Base-by-base conservation (phyloP, 1,284 basidiomycete genomes). In the Cryptococcus wingfieldii region DNA sequence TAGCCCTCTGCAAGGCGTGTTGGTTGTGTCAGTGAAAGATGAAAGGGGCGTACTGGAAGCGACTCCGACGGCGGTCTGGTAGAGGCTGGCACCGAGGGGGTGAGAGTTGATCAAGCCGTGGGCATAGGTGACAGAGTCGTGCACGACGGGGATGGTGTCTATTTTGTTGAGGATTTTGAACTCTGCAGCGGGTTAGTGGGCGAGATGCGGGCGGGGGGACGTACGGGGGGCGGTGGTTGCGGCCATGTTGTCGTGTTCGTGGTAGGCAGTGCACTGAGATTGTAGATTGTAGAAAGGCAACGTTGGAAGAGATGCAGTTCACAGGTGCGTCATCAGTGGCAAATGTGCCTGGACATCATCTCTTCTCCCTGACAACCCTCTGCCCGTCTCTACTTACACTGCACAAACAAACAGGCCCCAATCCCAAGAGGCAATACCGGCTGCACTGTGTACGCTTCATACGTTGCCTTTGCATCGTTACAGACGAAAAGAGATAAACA, bases 101-200 rank as follows among this genome's bases (percentile, higher is more conserved):
- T 66, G 71, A 46, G 74, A 72, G 12, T 7, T 7, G 31, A 51
- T 50, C 42, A 47, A 47, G 50, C 16, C 14, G 23, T 75, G 68
- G 38, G 72, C 72, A 52, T 74, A 74, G 28, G 69, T 63, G 53
- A 76, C 62, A 47, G 72, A 71, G 63, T 76, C 76, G 59, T 76
- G 73, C 42, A 77, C 65, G 57, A 70, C 65, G 37, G 76, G 76
- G 42, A 77, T 69, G 31, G 65, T 60, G 53, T 74, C 70, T 38
- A 77, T 63, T 28, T 72, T 68, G 27, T 63, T 60, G 48, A 77
- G 69, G 56, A 77, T 76, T 67, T 75, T 68, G 69, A 75, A 72
- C 52, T 67, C 75, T 75, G 55, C 19, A 45, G 5, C 43, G 18
- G 6, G 18, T 13, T 38, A 16, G 27, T 23, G 2, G 14, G 18